Base-by-base conservation (phyloP, 1,284 basidiomycete species). In the Sparassis latifolia region DNA sequence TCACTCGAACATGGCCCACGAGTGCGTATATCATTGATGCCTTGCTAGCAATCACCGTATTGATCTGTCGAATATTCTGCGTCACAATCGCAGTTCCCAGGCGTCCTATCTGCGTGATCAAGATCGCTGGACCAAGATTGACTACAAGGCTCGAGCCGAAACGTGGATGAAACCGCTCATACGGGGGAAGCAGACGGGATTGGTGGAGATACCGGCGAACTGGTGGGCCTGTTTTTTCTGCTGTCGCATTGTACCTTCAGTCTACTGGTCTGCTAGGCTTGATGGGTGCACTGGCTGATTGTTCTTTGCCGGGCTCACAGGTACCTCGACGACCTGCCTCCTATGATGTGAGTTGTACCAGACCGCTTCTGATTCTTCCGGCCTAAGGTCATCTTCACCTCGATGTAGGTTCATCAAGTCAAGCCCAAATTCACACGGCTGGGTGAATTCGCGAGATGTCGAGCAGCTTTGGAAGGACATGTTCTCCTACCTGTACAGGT, bases 401-500 rank as follows among this genome's bases (percentile, higher is more conserved):
- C n/a, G 41, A 10, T 10, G 10, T 31, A 79, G 77, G 75, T 86
- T 86, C 65, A 83, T 87, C 66, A 86, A 86, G 63, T 70, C 73
- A 1, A 74, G 73, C 47, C 59, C 77, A 1, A 86, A 88, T 63
- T 81, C 80, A 1, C 85, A 88, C 59, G 85, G 85, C 32, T 87
- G 79, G 72, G 78, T 89, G n/a, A 85, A 84, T 57, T 65, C 79
- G 1, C 72, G 78, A 42, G 80, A 82, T 42, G 79, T 89, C 7
- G 84, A 89, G 57, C 75, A 87, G 52, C 75, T 89, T 33, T 89
- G 86, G 86, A 86, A 85, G 63, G 85, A 87, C 63, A 81, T 74
- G 52, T 89, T 88, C 62, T 73, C 77, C 0, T 89, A 89, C 62
- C 76, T 78, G 47, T 88, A 85, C 62, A 67, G 74, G 80, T 78